Base-by-base conservation (phyloP, 495 filamentous ascomycete genomes). In the Elasticomyces elasticus region DNA sequence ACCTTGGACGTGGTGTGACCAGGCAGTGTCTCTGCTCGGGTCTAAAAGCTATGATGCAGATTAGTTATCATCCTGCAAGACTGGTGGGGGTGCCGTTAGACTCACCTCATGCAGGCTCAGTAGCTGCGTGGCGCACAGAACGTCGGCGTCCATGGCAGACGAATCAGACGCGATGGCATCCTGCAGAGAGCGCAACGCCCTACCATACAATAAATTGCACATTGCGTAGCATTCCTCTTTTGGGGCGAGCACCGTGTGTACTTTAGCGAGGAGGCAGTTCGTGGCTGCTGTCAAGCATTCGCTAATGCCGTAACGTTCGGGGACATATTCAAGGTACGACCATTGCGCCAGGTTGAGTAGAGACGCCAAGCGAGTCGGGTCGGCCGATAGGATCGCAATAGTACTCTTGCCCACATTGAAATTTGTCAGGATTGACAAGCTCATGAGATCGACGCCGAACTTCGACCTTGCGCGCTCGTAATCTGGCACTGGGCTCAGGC, bases 101-200 rank as follows among this genome's bases (percentile, higher is more conserved):
- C 56, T 22, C 19, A 60, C 56, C 49, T 60, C 56, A 47, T 54
- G 51, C 33, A 60, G 26, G 38, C 62, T 56, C 13, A 66, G 58
- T 5, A 66, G 48, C 45, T 57, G 55, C 3, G 62, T 66, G 38
- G 64, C 62, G 44, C 64, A 64, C 20, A 66, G 53, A 3, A 66
- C 64, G 17, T 63, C 62, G 13, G 64, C 49, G 17, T 55, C 54
- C 27, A 54, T 47, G 20, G 53, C 37, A 17, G 25, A 24, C 30
- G 42, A 48, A 2, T 52, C 46, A 52, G 53, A 38, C 25, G 42
- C 41, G 9, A 66, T 51, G 19, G 64, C 64, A 15, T 52, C 37
- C 38, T 64, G 64, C 27, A 64, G 54, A n/a, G 50, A 54, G n/a
- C 51, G 51, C 5, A 66, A 47, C 0, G 64, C 64, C 24, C 61